Conservation (phyloP, 2,329 filamentous ascomycete genomes). For the Claviceps capensis region DNA sequence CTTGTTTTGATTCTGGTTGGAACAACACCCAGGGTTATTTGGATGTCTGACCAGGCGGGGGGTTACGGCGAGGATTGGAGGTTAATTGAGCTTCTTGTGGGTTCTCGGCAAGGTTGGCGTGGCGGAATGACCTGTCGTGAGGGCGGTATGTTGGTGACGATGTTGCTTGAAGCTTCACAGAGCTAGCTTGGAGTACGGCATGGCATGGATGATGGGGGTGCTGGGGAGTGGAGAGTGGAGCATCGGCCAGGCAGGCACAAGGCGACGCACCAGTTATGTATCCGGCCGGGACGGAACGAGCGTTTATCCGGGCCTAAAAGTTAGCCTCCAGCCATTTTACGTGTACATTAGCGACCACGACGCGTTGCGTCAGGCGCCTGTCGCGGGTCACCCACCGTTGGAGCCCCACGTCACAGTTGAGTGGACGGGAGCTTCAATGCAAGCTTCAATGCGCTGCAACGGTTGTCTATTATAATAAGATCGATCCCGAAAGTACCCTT, state of each 20-base stretch:
- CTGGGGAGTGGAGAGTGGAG: conserved; percentile 18
- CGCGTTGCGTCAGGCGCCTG: not conserved
- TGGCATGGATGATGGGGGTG: not conserved
- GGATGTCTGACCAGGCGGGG: too few relatives aligned
- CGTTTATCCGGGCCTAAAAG: conserved; percentile 1
- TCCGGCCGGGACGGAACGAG: not conserved
- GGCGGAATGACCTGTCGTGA: not conserved
- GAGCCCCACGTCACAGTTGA: not conserved
- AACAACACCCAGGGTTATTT: not conserved
- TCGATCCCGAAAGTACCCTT: too few relatives aligned
- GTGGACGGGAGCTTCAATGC: not conserved
- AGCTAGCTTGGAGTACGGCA: not conserved
- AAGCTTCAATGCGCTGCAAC: not conserved
- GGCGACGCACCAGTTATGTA: not conserved
- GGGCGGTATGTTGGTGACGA: not conserved
- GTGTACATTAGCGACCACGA: not conserved
- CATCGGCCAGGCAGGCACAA: conserved; percentile 20
- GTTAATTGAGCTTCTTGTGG: not conserved
- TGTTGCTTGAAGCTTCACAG: not conserved
- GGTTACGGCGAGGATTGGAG: not conserved
- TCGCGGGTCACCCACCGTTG: not conserved
- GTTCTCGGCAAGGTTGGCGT: not conserved
- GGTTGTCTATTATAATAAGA: not conserved
- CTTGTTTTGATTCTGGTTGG: not conserved
- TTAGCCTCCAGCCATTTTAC: too few relatives aligned